Conservation (phyloP, 352 stramenopile species). For the Peronospora destructor region DNA sequence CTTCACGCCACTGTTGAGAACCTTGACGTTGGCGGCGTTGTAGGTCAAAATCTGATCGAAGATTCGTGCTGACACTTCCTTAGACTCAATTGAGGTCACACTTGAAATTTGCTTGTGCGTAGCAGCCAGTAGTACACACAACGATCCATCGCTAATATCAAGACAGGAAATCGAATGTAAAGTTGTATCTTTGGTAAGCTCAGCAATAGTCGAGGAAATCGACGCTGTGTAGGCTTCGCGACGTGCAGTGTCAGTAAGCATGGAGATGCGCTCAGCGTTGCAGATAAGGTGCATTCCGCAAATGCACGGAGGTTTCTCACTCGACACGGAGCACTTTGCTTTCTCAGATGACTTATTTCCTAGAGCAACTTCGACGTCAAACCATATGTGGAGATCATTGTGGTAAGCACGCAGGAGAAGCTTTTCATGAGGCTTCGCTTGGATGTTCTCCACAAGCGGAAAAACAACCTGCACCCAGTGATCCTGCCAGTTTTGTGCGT, state of each 20-base stretch:
- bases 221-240: slow-evolving; percentile 36
- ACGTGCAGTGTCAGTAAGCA: slow-evolving; percentile 52
- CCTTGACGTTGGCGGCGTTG: slow-evolving; percentile 42
- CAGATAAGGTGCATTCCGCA: slow-evolving; percentile 74
- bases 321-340: slow-evolving; percentile 19
- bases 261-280: slow-evolving; percentile 71
- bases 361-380: slow-evolving; percentile 39
- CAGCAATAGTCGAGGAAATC: slow-evolving; percentile 19
- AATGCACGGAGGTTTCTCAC: slow-evolving; percentile 52
- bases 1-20: slow-evolving; percentile 68
- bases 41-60: slow-evolving; percentile 59
- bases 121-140: slow-evolving; percentile 56
- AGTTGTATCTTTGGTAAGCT: slow-evolving; percentile 11
- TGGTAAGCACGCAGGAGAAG: slow-evolving; percentile 53
- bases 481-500: slow-evolving; percentile 73
- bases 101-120: slow-evolving; percentile 34
- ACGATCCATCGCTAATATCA: slow-evolving; percentile 71
- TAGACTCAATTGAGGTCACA: slow-evolving; percentile 74
- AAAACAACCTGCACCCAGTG: slow-evolving; percentile 80
- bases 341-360: slow-evolving; percentile 28
- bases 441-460: slow-evolving; percentile 35
- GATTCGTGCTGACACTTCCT: slow-evolving; percentile 72
- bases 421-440: slow-evolving; percentile 17
- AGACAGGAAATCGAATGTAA: slow-evolving; percentile 39
- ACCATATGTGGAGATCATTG: slow-evolving; percentile 77